Evolutionary conservation across 768 basidiomycete species (phyloP), one percentile per base, ranked within the genome.

Genomic region (Bullera alba): DNA sequence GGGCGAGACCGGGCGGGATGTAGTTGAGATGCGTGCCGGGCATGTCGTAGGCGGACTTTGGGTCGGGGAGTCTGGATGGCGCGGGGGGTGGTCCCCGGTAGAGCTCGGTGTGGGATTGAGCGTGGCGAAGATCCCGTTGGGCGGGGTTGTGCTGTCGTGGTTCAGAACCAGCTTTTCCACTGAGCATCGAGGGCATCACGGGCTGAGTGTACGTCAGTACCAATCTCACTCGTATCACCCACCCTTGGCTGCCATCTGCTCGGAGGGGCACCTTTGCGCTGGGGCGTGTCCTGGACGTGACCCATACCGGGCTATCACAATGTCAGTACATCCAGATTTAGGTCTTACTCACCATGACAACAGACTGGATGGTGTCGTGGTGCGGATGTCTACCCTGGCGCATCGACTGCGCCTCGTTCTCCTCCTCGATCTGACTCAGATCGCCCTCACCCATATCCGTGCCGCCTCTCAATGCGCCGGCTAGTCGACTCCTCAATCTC

Each of bases 391-490:
- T 43, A 26, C 22, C 42, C 19, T 6, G 19, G 21, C 14, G 37
- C 37, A 10, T 10, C 19, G 12, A 8, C 19, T 21, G 10, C 12
- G 38, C 22, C 17, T 51, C 43, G 26, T 60, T 47, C 19, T 67
- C 65, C 41, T 67, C 68, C 4, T 62, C 54, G 19, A 67, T 64
- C 39, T 58, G 54, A 2, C 59, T 53, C 17, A 69, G 44, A 15
- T 60, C 60, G 17, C 23, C 54, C n/a, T 58, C 56, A 16, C 60
- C 68, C 34, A 60, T 29, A 10, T 64, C 62, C 38, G 47, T 46
- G 17, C 61, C 68, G 15, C 57, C 55, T 17, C 70, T 45, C 22
- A 70, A 30, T 3, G 58, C 64, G 22, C 64, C 68, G 5, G 70
- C 70, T 3, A 72, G 42, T 29, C 66, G 46, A 2, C 63, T 65